These are phyloP conservation scores for Colletotrichum australisinense DNA, from an alignment of 2,329 filamentous ascomycete genomes.

Conservation along the genomic window DNA sequence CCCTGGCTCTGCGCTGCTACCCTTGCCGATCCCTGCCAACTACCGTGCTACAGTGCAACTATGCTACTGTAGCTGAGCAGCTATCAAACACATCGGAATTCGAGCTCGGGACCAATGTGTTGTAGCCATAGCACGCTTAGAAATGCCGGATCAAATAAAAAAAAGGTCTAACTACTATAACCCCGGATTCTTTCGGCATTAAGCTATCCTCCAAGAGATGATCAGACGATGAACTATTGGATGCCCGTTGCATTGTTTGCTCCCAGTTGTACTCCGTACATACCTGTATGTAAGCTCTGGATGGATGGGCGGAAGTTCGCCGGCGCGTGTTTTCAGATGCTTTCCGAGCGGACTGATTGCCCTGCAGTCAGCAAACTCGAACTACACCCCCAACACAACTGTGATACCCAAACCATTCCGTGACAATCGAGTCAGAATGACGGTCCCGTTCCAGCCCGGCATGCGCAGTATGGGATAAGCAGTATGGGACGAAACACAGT, in stretches of 20 bases:
- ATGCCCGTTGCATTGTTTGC: neutral
- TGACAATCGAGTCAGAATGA: conserved; percentile 20
- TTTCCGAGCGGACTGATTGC: neutral
- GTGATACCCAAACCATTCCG: neutral
- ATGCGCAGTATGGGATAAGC: neutral
- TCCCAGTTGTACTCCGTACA: neutral
- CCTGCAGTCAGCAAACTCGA: neutral
- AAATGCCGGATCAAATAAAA: neutral
- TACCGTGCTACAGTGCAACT: neutral
- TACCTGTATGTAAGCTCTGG: neutral
- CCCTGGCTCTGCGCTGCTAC: conserved; percentile 2
- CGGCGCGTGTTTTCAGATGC: neutral
- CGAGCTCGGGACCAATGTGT: neutral
- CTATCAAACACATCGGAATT: neutral
- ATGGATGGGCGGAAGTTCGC: conserved; percentile 6
- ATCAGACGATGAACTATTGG: neutral
- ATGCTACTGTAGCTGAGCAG: no score
- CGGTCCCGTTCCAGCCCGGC: conserved; percentile 3
- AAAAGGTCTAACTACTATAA: neutral
- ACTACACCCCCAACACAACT: neutral
- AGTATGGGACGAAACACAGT: conserved; percentile 10
- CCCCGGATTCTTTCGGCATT: neutral
- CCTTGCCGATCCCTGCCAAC: neutral
- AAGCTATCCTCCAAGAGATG: neutral
- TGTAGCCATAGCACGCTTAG: neutral